Conservation (phyloP, 164 flowering plant genomes). For the Macadamia tetraphylla region DNA sequence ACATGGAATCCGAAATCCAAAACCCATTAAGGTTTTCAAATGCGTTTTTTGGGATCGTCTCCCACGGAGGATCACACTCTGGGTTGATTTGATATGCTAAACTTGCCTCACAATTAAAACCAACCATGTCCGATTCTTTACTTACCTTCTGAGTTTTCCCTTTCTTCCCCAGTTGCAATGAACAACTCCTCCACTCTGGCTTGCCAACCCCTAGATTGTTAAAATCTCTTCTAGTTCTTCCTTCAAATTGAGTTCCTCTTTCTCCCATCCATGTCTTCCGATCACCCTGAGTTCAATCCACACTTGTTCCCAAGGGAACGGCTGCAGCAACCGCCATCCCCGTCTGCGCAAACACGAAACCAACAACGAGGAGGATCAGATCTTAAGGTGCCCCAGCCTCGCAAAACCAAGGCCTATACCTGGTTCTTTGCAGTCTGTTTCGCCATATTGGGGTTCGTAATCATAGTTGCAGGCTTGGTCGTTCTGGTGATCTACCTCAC, state of each 20-base stretch:
- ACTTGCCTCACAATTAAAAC: background rate
- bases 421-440: conserved; percentile 58
- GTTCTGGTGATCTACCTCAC: conserved; percentile 66
- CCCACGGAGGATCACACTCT: too few species aligned
- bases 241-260: background rate
- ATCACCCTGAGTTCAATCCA: conserved; percentile 41
- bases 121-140: conserved; percentile 41
- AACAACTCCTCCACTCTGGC: conserved; percentile 20
- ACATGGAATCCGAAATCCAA: too few species aligned
- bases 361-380: background rate
- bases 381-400: conserved; percentile 14
- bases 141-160: conserved; percentile 28
- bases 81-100: background rate
- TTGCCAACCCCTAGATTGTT: background rate
- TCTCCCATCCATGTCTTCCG: conserved; percentile 1
- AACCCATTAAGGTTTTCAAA: too few species aligned
- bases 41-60: too few species aligned
- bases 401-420: conserved; percentile 25
- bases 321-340: too few species aligned
- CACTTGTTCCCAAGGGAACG: conserved; percentile 22
- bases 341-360: too few species aligned
- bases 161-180: conserved; percentile 19
- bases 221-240: too few species aligned
- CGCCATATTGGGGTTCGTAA: conserved; percentile 43
- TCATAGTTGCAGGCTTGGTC: conserved; percentile 53